Base-by-base conservation (phyloP, 805 yeast genomes). In the Saccharomyces kudriavzevii region DNA sequence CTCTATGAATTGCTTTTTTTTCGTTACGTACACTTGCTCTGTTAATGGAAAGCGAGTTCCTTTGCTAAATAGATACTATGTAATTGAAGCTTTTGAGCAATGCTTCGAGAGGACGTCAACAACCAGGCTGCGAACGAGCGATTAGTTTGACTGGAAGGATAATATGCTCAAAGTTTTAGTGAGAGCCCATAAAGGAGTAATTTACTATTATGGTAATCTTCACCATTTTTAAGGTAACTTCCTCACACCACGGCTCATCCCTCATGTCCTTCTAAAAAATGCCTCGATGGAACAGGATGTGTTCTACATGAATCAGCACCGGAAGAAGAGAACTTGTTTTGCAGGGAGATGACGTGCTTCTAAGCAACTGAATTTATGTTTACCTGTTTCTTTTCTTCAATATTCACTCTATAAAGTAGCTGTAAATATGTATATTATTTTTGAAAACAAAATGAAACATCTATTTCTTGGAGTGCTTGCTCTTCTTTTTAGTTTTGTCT, bases 401-500 rank as follows among this genome's bases (percentile, higher is more conserved):
- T 17, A n/a, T 20, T 17, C 22, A n/a, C 43, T 35, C 10, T 35
- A 35, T 35, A 17, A 35, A 35, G 17, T 9, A 35, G 43, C 17
- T 45, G 24, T 49, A 50, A 46, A 30, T 8, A 45, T 53, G 2
- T 52, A 28, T 29, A 26, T 47, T 22, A 25, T 40, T 47, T 26
- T 49, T 45, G 27, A 25, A 35, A 17, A 46, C 27, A 30, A 3
- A 30, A 14, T 30, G 25, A 3, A 30, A 14, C 24, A 17, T 45
- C 17, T 26, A 29, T 56, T 53, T 58, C 52, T 64, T 64, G 29
- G 56, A 57, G 51, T 63, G 66, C 56, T 58, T 58, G 51, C 61
- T 58, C 48, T 54, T 52, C 52, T 62, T 61, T 30, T 54, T 58
- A 40, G 53, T 55, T 31, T 57, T 54, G 17, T 58, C 60, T 26